A percentile compares a stretch with the other conserved stretches of the same genome.
Conservation (phyloP, 441 rosid genomes). For the Adansonia madagascariensis region DNA sequence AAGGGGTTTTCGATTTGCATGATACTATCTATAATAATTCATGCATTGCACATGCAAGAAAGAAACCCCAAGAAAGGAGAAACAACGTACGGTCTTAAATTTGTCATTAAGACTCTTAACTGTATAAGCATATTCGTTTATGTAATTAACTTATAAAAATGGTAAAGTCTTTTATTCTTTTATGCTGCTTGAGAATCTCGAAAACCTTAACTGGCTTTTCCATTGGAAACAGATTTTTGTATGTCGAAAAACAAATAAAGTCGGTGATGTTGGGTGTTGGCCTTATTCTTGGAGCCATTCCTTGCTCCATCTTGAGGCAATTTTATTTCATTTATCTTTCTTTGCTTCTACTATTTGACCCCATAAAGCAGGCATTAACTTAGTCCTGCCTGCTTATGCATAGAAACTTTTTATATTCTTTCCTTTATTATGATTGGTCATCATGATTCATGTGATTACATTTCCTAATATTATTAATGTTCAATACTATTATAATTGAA, state of each 20-base stretch:
- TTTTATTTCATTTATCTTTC: constrained; percentile 18
- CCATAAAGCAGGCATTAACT: neutral
- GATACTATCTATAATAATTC: neutral
- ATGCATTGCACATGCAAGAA: constrained; percentile 27
- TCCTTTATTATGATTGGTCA: neutral
- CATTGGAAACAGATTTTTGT: neutral
- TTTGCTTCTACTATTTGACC: constrained; percentile 2
- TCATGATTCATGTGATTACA: neutral
- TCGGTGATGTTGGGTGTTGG: constrained; percentile 19
- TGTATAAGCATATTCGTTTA: neutral
- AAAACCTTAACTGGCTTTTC: constrained; percentile 36
- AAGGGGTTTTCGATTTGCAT: neutral
- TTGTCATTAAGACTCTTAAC: neutral
- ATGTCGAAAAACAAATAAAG: neutral
- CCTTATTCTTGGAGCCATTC: constrained; percentile 46
- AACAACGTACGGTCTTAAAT: constrained; percentile 25
- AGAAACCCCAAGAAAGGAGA: constrained; percentile 27
- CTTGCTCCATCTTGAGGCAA: constrained; percentile 48
- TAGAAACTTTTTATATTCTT: no score
- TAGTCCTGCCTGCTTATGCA: no score
- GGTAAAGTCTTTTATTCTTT: constrained; percentile 40
- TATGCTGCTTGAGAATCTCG: constrained; percentile 49
- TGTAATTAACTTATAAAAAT: neutral
- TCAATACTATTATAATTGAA: neutral
- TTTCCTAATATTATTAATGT: neutral